These are phyloP conservation scores for Marchantia paleacea DNA, from an alignment of 225 moss, liverwort and hornwort species.

Conservation along the genomic window DNA sequence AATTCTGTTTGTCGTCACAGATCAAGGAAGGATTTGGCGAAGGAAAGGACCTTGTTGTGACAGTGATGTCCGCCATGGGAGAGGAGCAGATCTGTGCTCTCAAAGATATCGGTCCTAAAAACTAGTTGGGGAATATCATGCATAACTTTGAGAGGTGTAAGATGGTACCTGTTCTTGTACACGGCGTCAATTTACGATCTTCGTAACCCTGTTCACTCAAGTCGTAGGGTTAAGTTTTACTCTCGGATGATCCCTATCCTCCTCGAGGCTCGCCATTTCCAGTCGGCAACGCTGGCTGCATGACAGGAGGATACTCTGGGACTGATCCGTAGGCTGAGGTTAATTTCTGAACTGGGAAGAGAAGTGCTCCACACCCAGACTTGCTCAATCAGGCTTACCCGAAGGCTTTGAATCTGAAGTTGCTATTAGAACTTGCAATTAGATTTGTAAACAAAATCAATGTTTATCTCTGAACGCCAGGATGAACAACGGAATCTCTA, in stretches of 20 bases:
- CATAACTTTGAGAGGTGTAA: slow-evolving; percentile 10
- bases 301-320: slow-evolving; percentile 31
- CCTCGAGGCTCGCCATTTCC: slow-evolving; percentile 27
- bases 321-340: slow-evolving; percentile 30
- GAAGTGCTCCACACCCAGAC: slow-evolving; percentile 9
- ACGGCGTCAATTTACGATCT: slow-evolving; percentile 20
- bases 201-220: slow-evolving; percentile 15
- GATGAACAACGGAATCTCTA: slow-evolving; percentile 45
- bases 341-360: slow-evolving; percentile 20
- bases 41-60: slow-evolving; percentile 88
- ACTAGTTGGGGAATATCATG: slow-evolving; percentile 39
- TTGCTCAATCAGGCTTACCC: slow-evolving; percentile 19
- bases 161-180: slow-evolving; percentile 19
- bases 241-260: slow-evolving; percentile 27
- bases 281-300: slow-evolving; percentile 27
- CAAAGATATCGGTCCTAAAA: slow-evolving; percentile 83
- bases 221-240: slow-evolving; percentile 25
- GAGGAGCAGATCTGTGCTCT: slow-evolving; percentile 97
- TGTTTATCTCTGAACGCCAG: slow-evolving; percentile 37
- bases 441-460: slow-evolving; percentile 34
- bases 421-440: slow-evolving; percentile 40
- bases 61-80: slow-evolving; percentile 95
- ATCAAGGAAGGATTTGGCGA: slow-evolving; percentile 85
- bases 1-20: slow-evolving; percentile 28
- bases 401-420: slow-evolving; percentile 39